These are phyloP conservation scores for Lactarius hengduanensis DNA, from an alignment of 768 basidiomycete species.

Conservation along the genomic window DNA sequence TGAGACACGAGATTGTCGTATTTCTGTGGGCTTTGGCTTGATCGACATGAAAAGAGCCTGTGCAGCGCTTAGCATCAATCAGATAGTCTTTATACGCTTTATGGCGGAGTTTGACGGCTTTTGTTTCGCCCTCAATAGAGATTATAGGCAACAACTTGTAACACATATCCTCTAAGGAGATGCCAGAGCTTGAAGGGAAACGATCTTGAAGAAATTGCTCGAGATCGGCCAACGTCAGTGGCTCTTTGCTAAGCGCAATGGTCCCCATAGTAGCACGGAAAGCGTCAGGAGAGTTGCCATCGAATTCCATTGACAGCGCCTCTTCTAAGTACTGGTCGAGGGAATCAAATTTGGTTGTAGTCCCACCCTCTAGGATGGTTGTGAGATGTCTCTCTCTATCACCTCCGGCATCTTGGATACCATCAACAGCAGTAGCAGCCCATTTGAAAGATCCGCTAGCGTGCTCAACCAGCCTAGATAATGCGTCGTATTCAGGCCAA, in stretches of 20 bases:
- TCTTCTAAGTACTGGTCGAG: conserved; percentile 16
- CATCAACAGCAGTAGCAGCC: conserved; percentile 18
- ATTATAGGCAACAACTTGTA: conserved; percentile 17
- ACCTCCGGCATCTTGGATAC: background rate
- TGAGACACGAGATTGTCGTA: conserved; percentile 35
- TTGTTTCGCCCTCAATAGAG: conserved; percentile 10
- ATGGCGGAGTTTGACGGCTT: conserved; percentile 20
- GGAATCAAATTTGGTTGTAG: conserved; percentile 4
- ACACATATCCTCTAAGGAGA: conserved; percentile 16
- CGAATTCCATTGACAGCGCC: conserved; percentile 2
- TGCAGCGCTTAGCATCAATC: conserved; percentile 21
- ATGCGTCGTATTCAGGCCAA: conserved; percentile 19
- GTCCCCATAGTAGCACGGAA: conserved; percentile 18
- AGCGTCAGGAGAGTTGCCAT: background rate
- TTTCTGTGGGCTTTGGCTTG: conserved; percentile 10
- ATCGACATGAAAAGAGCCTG: conserved; percentile 14
- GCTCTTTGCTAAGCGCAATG: conserved; percentile 17
- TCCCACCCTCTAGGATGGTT: conserved; percentile 8
- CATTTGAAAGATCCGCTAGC: conserved; percentile 21
- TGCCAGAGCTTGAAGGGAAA: background rate
- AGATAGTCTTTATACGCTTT: conserved; percentile 21
- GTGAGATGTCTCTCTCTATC: conserved; percentile 12
- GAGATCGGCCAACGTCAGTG: conserved; percentile 23
- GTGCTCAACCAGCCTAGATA: conserved; percentile 3
- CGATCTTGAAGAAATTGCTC: conserved; percentile 8